A percentile compares a stretch with the other conserved stretches of the same genome.
These are phyloP conservation scores for Ogataea neopini DNA, from an alignment of 805 yeast genomes.

Conservation along the genomic window DNA sequence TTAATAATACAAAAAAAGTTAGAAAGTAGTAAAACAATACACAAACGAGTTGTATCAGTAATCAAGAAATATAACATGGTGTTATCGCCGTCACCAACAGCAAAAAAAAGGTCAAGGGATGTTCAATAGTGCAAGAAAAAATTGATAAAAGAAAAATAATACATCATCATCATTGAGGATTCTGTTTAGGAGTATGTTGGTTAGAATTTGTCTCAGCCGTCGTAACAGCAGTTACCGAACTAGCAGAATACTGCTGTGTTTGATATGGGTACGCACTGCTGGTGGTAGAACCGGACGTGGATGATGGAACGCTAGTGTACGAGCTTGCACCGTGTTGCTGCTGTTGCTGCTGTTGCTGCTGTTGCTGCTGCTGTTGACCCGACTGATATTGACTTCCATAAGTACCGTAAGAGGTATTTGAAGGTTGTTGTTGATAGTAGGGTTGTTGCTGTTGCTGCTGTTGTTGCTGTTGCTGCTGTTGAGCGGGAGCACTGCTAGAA, in stretches of 20 bases:
- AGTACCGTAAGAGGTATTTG: constrained; percentile 3
- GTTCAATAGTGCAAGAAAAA: background rate
- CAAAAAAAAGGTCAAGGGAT: background rate
- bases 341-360: background rate
- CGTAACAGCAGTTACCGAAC: constrained; percentile 3
- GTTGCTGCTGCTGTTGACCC: constrained; percentile 6
- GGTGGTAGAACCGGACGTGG: constrained; percentile 11
- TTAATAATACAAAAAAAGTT: constrained; percentile 10
- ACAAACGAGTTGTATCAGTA: constrained; percentile 4
- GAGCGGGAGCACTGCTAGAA: constrained; percentile 1
- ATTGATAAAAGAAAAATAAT: background rate
- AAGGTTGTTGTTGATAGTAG: constrained; percentile 5
- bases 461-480: constrained; percentile 12
- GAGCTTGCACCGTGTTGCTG: constrained; percentile 6
- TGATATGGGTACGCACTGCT: constrained; percentile 4
- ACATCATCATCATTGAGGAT: background rate
- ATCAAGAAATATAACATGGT: background rate
- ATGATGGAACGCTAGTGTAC: constrained; percentile 6
- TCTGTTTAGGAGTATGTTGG: constrained; percentile 8
- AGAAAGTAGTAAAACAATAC: constrained; percentile 6
- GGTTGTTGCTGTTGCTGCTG: constrained; percentile 9
- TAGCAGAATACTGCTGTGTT: constrained; percentile 5
- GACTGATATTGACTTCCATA: constrained; percentile 12
- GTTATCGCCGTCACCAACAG: background rate
- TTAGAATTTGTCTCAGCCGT: constrained; percentile 1